phyloP scores from a whole-genome alignment of 495 filamentous ascomycete species.

The Pyrenula massariospora region DNA sequence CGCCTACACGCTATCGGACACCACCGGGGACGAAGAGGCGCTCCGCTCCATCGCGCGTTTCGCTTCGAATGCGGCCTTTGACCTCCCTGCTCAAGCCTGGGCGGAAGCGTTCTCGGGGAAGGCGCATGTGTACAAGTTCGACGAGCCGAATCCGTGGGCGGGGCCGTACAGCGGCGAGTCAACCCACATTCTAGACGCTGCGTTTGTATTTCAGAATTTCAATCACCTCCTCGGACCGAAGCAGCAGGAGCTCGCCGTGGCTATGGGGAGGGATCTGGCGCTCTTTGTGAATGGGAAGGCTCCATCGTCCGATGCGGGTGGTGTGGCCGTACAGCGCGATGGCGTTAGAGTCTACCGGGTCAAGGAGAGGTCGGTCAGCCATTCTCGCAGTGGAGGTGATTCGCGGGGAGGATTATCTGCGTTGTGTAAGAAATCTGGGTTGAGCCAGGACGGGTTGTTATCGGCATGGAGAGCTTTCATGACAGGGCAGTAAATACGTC shows the following conservation, averaged over 20 bases:
- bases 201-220: conserved; percentile 34
- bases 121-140: conserved; percentile 35
- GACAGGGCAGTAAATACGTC: not conserved
- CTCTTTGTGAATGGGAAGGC: conserved; percentile 27
- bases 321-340: not conserved
- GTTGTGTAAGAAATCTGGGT: not conserved
- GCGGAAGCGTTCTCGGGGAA: conserved; percentile 24
- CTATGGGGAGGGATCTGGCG: conserved; percentile 30
- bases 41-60: conserved; percentile 22
- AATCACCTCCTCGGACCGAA: conserved; percentile 19
- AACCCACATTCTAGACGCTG: conserved; percentile 33
- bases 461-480: not conserved
- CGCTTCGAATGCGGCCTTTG: conserved; percentile 25
- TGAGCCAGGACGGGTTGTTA: not conserved
- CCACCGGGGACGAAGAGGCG: conserved; percentile 19
- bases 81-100: conserved; percentile 21
- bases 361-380: not conserved
- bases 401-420: not conserved
- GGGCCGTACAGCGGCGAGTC: conserved; percentile 27
- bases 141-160: conserved; percentile 36
- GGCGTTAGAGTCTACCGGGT: not conserved
- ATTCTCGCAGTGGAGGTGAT: not conserved
- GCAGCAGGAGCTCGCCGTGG: conserved; percentile 16
- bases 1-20: conserved; percentile 16
- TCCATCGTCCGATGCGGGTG: conserved; percentile 8